Evolutionary conservation across 2,329 filamentous ascomycete genomes (phyloP), one percentile per base, ranked within the genome.

Genomic region (Botrytis fabae): DNA sequence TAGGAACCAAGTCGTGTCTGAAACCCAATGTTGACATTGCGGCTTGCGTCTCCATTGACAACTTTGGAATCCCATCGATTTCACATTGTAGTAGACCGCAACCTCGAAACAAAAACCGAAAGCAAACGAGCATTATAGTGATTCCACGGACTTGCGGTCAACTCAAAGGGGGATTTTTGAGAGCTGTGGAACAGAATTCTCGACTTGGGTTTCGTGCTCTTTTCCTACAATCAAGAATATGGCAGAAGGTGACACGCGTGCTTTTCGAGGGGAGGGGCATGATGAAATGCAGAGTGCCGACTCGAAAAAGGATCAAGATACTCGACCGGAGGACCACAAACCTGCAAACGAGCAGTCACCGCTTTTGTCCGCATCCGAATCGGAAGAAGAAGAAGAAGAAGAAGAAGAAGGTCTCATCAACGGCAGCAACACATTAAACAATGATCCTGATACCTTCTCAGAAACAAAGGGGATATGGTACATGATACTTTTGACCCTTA

Each of bases 391-490:
- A 40, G 80, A 83, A 75, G 75, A 81, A 74, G 76, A 77, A 54
- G 83, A 84, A 40, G 80, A 83, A 75, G 80, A 83, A 75, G 81
- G 77, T 61, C 78, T 84, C 65, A 79, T 84, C 62, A 78, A 80
- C 46, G 75, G 73, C 16, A 73, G 76, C 61, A 77, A 76, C 32
- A 80, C 83, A 38, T 81, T 82, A 75, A 79, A 81, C 60, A 84
- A 85, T 78, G 81, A 84, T 63, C 82, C 82, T 32, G 84, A 86
- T 75, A 82, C 83, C 25, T 85, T 83, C 71, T 87, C 94, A 78
- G 86, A 88, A 74, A 91, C 92, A 38, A 97, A 95, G 86, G 95
- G 92, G 82, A 85, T 91, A 63, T 94, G 91, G 90, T 97, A 97
- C 82, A 85, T 98, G 78, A 88, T 97, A 77, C 85, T 97, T 75